Evolutionary conservation across 345 rosid genomes (phyloP).

Genomic region (Citrus mangshanensis): DNA sequence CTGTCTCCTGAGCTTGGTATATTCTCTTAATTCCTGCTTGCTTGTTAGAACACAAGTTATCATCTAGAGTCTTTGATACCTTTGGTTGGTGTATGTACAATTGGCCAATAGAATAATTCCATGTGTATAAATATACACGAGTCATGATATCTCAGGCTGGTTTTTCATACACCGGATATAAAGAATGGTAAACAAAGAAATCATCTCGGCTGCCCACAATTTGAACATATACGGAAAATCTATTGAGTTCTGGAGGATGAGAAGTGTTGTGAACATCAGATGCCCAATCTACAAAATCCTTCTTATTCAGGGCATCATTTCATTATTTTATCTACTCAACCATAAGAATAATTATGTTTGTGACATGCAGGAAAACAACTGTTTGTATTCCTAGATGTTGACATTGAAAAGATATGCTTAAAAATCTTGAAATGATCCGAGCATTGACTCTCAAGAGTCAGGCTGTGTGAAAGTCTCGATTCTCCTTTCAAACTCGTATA

Average conservation of each 20-base stretch:
- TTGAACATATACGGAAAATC: neutral
- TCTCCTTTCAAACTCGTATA: neutral
- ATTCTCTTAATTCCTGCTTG: neutral
- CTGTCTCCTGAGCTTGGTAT: neutral
- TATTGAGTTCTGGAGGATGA: neutral
- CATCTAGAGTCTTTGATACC: neutral
- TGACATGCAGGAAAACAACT: neutral
- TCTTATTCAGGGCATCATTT: neutral
- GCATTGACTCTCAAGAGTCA: neutral
- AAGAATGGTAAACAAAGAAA: neutral
- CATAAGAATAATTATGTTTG: neutral
- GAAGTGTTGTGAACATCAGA: neutral
- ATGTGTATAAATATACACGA: neutral
- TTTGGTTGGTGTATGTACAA: neutral
- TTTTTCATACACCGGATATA: neutral
- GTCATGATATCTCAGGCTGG: neutral
- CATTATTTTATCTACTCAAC: neutral
- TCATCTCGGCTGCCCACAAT: neutral
- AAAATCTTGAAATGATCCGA: neutral
- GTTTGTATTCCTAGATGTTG: slow-evolving; percentile 14
- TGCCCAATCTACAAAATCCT: neutral
- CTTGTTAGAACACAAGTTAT: neutral
- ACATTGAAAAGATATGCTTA: neutral
- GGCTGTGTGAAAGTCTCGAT: neutral
- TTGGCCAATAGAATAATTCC: neutral